Conservation (phyloP, 805 yeast species). For the Wickerhamiella cacticola region DNA sequence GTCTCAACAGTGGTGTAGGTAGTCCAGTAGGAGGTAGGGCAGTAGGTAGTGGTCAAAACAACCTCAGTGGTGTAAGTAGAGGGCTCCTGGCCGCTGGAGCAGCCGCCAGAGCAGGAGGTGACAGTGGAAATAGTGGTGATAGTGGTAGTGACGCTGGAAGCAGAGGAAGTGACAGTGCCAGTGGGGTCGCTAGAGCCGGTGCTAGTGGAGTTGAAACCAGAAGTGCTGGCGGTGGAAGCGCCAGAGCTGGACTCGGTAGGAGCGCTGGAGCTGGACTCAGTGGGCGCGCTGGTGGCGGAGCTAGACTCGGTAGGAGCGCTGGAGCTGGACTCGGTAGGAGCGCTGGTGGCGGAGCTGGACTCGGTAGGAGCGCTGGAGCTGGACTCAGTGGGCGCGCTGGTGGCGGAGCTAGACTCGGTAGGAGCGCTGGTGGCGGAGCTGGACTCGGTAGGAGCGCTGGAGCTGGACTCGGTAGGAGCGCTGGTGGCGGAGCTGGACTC, state of each 20-base stretch:
- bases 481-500: constrained; percentile 1
- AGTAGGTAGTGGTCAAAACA: constrained; percentile 6
- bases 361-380: too few species aligned
- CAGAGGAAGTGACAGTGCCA: background rate
- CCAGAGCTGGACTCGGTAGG: background rate
- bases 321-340: background rate
- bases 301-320: background rate
- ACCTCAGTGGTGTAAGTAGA: background rate
- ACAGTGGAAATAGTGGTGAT: background rate
- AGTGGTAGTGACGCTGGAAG: background rate
- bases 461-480: constrained; percentile 3
- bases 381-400: background rate
- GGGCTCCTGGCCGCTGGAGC: background rate
- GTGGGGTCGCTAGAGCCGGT: background rate
- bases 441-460: too few species aligned
- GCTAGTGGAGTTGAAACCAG: background rate
- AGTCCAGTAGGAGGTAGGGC: constrained; percentile 4
- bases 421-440: too few species aligned
- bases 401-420: background rate
- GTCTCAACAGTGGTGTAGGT: constrained; percentile 5
- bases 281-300: background rate
- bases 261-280: too few species aligned
- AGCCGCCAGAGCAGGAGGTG: constrained; percentile 27
- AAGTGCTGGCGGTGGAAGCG: background rate
- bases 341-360: background rate